Conservation (phyloP, 1,284 basidiomycete species). For the Exobasidium rhododendri region DNA sequence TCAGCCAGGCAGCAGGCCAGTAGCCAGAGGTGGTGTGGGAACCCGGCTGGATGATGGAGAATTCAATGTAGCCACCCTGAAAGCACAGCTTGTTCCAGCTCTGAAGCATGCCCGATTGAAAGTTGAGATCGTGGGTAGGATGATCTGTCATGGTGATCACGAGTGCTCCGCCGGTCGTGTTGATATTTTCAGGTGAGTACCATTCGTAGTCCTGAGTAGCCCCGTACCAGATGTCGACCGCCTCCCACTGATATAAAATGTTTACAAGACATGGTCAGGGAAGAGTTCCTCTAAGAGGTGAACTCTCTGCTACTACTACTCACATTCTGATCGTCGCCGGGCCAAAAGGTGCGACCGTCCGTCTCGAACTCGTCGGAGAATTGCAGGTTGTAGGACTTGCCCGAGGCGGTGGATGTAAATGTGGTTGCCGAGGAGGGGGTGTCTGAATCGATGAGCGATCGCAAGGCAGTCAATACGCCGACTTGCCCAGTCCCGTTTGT, state of each 20-base stretch:
- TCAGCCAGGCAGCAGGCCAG: conserved; percentile 75
- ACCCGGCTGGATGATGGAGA: conserved; percentile 74
- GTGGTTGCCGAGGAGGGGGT: conserved; percentile 46
- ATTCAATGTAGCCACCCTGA: conserved; percentile 83
- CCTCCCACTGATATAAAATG: conserved; percentile 76
- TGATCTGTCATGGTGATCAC: conserved; percentile 64
- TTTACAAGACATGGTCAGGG: too few species aligned
- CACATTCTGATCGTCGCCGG: conserved; percentile 63
- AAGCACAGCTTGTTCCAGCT: conserved; percentile 90
- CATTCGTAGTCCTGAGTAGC: conserved; percentile 50
- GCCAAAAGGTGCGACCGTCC: conserved; percentile 60
- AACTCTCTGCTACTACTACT: too few species aligned
- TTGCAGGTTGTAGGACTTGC: conserved; percentile 42
- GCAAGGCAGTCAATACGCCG: conserved; percentile 19
- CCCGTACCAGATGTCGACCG: conserved; percentile 70
- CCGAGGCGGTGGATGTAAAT: conserved; percentile 31
- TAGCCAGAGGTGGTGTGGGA: conserved; percentile 61
- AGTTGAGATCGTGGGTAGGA: conserved; percentile 64
- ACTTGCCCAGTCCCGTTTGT: conserved; percentile 44
- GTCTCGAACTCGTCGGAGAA: conserved; percentile 55
- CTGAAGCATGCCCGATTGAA: conserved; percentile 61
- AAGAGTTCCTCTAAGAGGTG: too few species aligned
- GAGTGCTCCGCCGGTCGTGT: conserved; percentile 73
- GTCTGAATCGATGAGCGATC: conserved; percentile 52
- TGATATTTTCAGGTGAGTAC: conserved; percentile 76